Evolutionary conservation across 371 early-diverging fungal species (phyloP).

Genomic region (Circinella minor): DNA sequence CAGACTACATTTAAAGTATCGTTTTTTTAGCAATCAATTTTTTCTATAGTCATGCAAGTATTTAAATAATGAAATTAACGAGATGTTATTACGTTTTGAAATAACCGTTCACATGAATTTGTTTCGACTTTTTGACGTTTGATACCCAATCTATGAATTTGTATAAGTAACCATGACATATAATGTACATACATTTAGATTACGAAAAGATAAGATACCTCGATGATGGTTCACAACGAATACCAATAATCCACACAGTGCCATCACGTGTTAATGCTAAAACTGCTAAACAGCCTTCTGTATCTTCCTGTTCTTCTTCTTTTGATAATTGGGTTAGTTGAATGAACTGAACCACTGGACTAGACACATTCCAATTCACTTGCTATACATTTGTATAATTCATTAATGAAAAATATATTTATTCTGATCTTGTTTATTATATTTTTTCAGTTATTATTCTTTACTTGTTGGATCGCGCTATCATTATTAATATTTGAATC

Average conservation of each 20-base stretch:
- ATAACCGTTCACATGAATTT: slow-evolving; percentile 1
- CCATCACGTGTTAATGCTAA: background rate
- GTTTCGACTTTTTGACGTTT: slow-evolving; percentile 1
- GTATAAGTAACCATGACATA: no score
- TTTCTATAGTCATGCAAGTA: no score
- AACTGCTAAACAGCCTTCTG: background rate
- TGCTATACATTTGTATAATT: background rate
- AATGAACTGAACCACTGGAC: slow-evolving; percentile 1
- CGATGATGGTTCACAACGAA: background rate
- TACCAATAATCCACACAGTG: background rate
- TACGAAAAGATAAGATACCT: background rate
- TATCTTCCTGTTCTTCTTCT: background rate
- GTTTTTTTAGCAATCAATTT: no score
- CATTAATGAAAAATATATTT: background rate
- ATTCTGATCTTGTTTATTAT: background rate
- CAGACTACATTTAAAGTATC: background rate
- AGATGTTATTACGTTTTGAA: background rate
- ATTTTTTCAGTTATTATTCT: background rate
- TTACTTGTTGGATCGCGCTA: background rate
- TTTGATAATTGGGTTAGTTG: background rate
- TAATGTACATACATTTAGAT: no score
- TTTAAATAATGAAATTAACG: no score
- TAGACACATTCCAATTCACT: background rate
- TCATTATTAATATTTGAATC: background rate
- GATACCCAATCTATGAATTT: background rate